Conservation (phyloP, 768 basidiomycete genomes). For the Pleurotus citrinopileatus region DNA sequence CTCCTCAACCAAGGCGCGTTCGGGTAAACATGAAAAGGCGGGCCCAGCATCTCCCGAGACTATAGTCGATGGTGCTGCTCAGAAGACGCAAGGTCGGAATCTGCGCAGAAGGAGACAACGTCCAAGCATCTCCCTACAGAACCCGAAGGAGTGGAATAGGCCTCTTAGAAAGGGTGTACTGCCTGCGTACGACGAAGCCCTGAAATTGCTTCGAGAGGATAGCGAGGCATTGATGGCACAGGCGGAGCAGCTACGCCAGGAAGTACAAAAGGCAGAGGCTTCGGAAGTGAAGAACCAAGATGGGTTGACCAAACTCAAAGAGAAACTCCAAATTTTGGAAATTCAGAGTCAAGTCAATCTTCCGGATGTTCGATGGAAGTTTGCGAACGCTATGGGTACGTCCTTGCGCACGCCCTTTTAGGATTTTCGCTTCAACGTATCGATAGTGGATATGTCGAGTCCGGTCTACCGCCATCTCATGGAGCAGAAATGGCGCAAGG, state of each 20-base stretch:
- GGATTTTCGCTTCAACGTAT: background rate
- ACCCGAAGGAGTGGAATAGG: constrained; percentile 61
- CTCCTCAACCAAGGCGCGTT: constrained; percentile 9
- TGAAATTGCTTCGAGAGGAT: constrained; percentile 67
- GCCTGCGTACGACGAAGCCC: constrained; percentile 83
- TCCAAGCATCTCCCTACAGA: constrained; percentile 47
- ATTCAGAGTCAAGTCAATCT: constrained; percentile 82
- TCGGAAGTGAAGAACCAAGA: constrained; percentile 28
- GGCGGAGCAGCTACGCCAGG: constrained; percentile 20
- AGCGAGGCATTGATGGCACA: constrained; percentile 37
- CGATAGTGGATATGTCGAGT: constrained; percentile 62
- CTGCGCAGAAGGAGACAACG: constrained; percentile 31
- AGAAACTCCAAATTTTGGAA: constrained; percentile 59
- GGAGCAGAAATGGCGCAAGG: constrained; percentile 83
- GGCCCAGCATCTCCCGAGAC: constrained; percentile 4
- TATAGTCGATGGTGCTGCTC: constrained; percentile 5
- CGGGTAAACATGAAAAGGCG: constrained; percentile 11
- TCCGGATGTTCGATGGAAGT: constrained; percentile 79
- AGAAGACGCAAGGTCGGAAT: constrained; percentile 27
- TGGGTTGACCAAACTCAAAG: constrained; percentile 41
- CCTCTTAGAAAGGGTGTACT: constrained; percentile 61
- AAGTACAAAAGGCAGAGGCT: constrained; percentile 24
- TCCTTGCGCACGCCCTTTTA: constrained; percentile 1
- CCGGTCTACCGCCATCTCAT: constrained; percentile 74
- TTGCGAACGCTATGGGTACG: constrained; percentile 76